phyloP scores from a whole-genome alignment of 1,284 basidiomycete species.

The Irpex lacteus region DNA sequence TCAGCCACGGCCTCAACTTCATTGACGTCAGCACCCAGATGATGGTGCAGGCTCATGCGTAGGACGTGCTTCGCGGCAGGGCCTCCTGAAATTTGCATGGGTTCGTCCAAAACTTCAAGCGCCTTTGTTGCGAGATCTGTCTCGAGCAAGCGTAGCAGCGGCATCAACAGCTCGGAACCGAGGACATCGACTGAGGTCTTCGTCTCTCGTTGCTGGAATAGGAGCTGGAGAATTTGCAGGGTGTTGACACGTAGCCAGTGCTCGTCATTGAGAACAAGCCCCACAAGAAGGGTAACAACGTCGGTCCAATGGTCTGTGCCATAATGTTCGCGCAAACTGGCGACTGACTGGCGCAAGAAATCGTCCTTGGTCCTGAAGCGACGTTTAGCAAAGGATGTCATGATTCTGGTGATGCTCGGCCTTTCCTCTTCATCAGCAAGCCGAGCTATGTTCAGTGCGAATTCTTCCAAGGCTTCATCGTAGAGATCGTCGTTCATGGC shows the following conservation, averaged over 20 bases:
- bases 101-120: constrained; percentile 89
- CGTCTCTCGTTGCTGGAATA: constrained; percentile 85
- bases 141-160: constrained; percentile 81
- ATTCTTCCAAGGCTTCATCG: constrained; percentile 61
- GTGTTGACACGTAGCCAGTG: constrained; percentile 81
- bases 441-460: constrained; percentile 73
- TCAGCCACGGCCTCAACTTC: constrained; percentile 54
- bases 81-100: constrained; percentile 74
- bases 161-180: constrained; percentile 88
- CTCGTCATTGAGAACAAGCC: constrained; percentile 83
- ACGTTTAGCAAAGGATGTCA: constrained; percentile 84
- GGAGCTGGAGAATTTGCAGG: constrained; percentile 86
- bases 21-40: constrained; percentile 39
- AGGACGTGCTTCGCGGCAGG: constrained; percentile 82
- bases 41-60: constrained; percentile 78
- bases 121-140: constrained; percentile 85
- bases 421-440: constrained; percentile 75
- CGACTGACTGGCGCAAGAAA: constrained; percentile 87
- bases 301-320: constrained; percentile 68
- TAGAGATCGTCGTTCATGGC: constrained; percentile 68
- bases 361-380: constrained; percentile 94
- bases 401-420: constrained; percentile 79
- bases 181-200: constrained; percentile 71
- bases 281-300: constrained; percentile 79
- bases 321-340: constrained; percentile 83